Evolutionary conservation across 2,329 filamentous ascomycete species (phyloP).

Genomic region (Trichoderma arundinaceum): DNA sequence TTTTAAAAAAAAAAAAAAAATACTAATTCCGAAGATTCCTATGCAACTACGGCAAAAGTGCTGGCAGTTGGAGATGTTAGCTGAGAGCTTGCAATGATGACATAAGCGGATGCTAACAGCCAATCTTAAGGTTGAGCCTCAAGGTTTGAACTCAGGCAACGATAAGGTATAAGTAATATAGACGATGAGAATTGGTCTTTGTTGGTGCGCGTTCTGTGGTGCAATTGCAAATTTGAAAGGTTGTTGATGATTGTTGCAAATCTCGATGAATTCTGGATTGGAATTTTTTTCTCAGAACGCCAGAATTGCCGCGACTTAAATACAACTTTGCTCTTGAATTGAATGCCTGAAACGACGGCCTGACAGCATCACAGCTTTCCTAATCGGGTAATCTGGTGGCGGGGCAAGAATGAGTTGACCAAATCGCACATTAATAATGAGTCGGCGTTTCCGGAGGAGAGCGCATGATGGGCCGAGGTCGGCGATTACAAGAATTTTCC

Average conservation of each 20-base stretch:
- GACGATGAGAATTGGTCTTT: background rate
- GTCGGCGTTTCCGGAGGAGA: conserved; percentile 9
- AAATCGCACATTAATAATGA: background rate
- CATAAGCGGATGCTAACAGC: conserved; percentile 7
- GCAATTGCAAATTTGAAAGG: background rate
- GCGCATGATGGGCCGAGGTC: background rate
- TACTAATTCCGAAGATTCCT: too few species aligned
- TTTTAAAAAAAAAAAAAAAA: too few species aligned
- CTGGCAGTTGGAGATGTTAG: background rate
- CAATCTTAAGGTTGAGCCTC: background rate
- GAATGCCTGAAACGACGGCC: conserved; percentile 34
- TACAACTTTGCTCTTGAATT: conserved; percentile 28
- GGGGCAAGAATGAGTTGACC: conserved; percentile 14
- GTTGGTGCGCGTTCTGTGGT: background rate
- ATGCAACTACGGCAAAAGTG: background rate
- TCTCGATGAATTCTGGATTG: conserved; percentile 5
- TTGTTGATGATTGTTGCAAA: background rate
- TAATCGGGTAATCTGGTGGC: conserved; percentile 27
- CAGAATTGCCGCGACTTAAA: conserved; percentile 28
- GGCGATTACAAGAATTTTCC: background rate
- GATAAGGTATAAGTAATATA: background rate
- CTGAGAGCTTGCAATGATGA: background rate
- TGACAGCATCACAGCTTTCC: conserved; percentile 31
- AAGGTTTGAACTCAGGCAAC: background rate
- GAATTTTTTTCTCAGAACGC: background rate